phyloP scores from a whole-genome alignment of 331 rosid genomes.

The Acacia concinna region DNA sequence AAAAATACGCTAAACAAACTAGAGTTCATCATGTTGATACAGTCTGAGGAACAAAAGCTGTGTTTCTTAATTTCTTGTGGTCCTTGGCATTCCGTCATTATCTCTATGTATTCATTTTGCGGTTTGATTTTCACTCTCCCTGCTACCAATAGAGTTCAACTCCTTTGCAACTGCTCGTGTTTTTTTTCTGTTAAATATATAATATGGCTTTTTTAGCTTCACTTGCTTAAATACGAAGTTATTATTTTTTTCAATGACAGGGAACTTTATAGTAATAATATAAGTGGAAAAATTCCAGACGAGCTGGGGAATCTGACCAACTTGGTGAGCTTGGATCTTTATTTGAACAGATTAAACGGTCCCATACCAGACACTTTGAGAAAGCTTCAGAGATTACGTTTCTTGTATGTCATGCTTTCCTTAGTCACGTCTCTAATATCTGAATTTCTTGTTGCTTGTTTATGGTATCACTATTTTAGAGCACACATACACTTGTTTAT shows the following conservation, averaged over 20 bases:
- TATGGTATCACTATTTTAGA: conserved; percentile 19
- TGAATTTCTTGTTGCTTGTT: neutral
- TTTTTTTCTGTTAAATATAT: neutral
- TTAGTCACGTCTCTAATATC: conserved; percentile 32
- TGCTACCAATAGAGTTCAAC: neutral
- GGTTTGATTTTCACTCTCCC: neutral
- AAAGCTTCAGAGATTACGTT: conserved; percentile 70
- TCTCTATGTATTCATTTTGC: neutral
- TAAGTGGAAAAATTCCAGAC: conserved; percentile 70
- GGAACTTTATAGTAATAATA: conserved; percentile 90
- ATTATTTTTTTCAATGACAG: conserved; percentile 45
- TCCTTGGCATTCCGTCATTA: neutral
- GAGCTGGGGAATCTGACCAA: conserved; percentile 82
- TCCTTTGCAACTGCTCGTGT: neutral
- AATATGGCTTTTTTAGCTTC: neutral
- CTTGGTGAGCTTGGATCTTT: conserved; percentile 99
- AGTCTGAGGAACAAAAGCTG: neutral
- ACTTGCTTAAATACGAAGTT: conserved; percentile 4
- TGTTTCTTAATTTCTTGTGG: neutral
- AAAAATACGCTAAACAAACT: neutral
- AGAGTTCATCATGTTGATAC: neutral
- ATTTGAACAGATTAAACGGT: conserved; percentile 68
- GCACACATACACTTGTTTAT: neutral
- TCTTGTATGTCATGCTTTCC: conserved; percentile 77
- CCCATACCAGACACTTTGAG: conserved; percentile 68